These are phyloP conservation scores for Eucalyptus albens DNA, from an alignment of 345 rosid genomes.

Conservation along the genomic window DNA sequence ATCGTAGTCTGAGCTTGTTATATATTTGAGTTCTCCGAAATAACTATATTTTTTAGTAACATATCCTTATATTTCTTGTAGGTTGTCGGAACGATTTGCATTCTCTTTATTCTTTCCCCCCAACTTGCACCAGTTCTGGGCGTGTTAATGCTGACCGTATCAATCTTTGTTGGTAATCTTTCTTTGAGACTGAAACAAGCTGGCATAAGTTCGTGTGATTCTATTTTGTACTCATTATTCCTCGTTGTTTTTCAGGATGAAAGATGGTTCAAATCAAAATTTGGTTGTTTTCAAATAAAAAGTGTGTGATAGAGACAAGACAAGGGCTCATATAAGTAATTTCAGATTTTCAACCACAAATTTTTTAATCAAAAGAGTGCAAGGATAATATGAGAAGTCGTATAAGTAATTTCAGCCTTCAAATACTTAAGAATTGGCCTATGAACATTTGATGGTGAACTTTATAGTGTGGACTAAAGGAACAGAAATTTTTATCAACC, in stretches of 20 bases:
- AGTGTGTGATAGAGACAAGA: background rate
- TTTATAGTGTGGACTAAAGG: background rate
- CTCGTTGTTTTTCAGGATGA: background rate
- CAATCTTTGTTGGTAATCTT: slow-evolving; percentile 66
- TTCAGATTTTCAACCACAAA: background rate
- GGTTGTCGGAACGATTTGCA: slow-evolving; percentile 78
- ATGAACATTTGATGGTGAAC: background rate
- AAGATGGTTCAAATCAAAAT: background rate
- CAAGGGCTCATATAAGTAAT: background rate
- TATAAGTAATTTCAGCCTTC: background rate
- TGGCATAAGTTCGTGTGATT: background rate
- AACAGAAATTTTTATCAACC: background rate
- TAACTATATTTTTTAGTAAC: background rate
- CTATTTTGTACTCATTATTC: background rate
- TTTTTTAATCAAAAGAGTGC: background rate
- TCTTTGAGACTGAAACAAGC: background rate
- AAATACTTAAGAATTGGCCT: background rate
- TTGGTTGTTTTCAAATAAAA: background rate
- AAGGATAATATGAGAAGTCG: background rate
- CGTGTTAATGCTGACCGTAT: slow-evolving; percentile 58
- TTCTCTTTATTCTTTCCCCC: slow-evolving; percentile 68
- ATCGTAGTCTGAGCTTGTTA: background rate
- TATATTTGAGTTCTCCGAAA: background rate
- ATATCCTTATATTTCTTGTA: slow-evolving; percentile 12
- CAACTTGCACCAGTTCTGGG: slow-evolving; percentile 92